Percentiles rank a stretch among this genome's conserved stretches.
These are phyloP conservation scores for Xylaria polymorpha DNA, from an alignment of 2,329 filamentous ascomycete species.

Conservation along the genomic window DNA sequence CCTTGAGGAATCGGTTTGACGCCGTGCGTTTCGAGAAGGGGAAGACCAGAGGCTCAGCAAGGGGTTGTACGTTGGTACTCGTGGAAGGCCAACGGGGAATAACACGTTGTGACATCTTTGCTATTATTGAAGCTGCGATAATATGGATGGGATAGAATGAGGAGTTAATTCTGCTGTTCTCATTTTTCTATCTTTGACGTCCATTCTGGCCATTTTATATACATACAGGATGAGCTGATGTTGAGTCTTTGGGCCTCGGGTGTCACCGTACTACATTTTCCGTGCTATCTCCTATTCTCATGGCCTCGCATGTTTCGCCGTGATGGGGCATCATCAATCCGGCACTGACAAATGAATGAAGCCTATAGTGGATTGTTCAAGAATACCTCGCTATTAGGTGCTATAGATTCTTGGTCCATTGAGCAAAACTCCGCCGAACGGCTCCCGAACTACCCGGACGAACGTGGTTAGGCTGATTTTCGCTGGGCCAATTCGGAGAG, in stretches of 20 bases:
- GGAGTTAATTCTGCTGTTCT: not conserved
- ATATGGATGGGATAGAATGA: not conserved
- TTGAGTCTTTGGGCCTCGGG: too few relatives aligned
- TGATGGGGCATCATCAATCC: conserved; percentile 11
- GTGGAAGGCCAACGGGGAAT: conserved; percentile 31
- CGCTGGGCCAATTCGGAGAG: not conserved
- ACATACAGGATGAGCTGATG: not conserved
- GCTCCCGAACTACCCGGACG: not conserved
- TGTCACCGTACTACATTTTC: not conserved
- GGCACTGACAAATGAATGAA: conserved; percentile 10
- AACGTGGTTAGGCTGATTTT: not conserved
- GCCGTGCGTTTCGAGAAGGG: conserved; percentile 62
- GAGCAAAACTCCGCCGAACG: conserved; percentile 20
- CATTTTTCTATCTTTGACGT: not conserved
- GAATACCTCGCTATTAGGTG: not conserved
- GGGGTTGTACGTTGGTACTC: conserved; percentile 4
- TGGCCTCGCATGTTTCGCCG: not conserved
- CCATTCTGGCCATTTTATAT: conserved; percentile 12
- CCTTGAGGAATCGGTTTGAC: conserved; percentile 69
- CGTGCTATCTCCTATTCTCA: not conserved
- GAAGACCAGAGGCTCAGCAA: conserved; percentile 45
- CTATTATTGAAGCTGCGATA: not conserved
- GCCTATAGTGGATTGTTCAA: not conserved
- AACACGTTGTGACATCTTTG: conserved; percentile 23
- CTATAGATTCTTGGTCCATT: not conserved